phyloP scores from a whole-genome alignment of 2,329 filamentous ascomycete species.

The Colletotrichum endophyticum region DNA sequence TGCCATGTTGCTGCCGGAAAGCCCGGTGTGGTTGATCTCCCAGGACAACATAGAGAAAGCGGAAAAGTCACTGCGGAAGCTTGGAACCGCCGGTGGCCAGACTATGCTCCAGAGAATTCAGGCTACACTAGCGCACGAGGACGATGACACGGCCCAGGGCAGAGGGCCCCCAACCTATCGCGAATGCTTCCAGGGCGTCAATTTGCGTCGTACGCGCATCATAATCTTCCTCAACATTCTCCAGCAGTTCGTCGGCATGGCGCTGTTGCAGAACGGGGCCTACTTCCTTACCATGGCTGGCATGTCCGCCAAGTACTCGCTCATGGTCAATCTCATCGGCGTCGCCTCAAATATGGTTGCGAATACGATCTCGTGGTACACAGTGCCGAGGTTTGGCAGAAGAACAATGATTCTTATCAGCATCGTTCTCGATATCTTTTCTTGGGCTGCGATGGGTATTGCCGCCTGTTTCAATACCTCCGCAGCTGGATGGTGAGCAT shows the following conservation, averaged over 20 bases:
- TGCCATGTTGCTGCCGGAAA: neutral
- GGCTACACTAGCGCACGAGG: neutral
- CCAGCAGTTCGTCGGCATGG: neutral
- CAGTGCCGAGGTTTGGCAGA: neutral
- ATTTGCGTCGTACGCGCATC: neutral
- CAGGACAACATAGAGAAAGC: neutral
- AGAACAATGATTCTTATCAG: neutral
- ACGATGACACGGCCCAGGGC: neutral
- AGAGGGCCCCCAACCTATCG: neutral
- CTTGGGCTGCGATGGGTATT: neutral
- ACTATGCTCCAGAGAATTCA: neutral
- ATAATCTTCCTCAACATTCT: neutral
- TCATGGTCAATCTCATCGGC: conserved; percentile 5
- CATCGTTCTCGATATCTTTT: neutral
- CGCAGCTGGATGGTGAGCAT: neutral
- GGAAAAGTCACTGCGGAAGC: neutral
- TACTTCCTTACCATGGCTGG: conserved; percentile 9
- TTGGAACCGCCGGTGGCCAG: neutral
- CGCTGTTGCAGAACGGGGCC: neutral
- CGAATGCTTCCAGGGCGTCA: neutral
- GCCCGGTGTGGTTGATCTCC: neutral
- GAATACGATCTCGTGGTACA: conserved; percentile 1
- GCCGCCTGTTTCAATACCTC: neutral
- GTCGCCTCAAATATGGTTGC: neutral
- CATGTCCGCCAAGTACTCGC: neutral